Evolutionary conservation across 2,329 filamentous ascomycete genomes (phyloP).

Genomic region (Aspergillus sojae): DNA sequence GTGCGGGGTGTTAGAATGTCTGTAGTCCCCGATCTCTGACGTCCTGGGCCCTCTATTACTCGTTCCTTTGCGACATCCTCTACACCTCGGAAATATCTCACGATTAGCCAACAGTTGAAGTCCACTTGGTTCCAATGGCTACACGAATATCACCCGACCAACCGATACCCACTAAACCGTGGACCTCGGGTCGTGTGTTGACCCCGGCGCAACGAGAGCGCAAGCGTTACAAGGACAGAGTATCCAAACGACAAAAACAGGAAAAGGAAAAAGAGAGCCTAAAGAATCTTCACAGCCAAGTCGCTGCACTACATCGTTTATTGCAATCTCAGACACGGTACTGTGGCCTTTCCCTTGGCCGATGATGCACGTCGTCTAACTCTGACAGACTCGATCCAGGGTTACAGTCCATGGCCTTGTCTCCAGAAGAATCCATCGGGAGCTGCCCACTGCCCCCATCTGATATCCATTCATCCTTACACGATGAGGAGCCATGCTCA

Average conservation of each 20-base stretch:
- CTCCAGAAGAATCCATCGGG: neutral
- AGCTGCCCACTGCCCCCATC: neutral
- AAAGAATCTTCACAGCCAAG: neutral
- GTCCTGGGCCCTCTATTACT: no score
- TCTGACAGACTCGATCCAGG: neutral
- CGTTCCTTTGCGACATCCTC: no score
- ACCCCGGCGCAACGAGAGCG: neutral
- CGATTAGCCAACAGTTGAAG: neutral
- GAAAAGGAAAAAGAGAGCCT: neutral
- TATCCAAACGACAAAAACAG: neutral
- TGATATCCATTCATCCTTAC: neutral
- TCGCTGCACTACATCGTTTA: neutral
- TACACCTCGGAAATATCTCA: no score
- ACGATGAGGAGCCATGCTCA: neutral
- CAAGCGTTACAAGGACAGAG: neutral
- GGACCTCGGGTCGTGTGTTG: neutral
- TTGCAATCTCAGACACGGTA: neutral
- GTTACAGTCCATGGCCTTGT: neutral
- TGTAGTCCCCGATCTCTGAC: neutral
- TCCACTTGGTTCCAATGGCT: neutral
- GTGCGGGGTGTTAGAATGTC: neutral
- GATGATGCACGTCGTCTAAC: neutral
- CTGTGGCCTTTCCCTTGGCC: neutral
- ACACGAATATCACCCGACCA: neutral
- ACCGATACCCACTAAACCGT: neutral